Evolutionary conservation across 768 basidiomycete genomes (phyloP).

Genomic region (Nevesoporus exiguus): DNA sequence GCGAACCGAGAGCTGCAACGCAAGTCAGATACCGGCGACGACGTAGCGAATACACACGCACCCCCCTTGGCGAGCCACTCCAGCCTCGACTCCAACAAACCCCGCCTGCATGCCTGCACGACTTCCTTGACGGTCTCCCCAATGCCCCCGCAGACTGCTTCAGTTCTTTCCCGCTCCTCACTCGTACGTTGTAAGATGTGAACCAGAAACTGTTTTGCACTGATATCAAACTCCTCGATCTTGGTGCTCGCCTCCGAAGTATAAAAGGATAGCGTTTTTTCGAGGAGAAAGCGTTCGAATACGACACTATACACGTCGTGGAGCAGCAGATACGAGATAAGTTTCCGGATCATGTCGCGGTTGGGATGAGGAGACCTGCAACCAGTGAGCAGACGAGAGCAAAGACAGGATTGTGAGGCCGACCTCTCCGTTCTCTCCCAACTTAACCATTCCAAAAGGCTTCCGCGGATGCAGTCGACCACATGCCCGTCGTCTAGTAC

Average conservation of each 20-base stretch:
- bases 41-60: conserved; percentile 30
- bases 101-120: conserved; percentile 50
- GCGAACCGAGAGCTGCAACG: conserved; percentile 47
- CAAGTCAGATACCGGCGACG: conserved; percentile 24
- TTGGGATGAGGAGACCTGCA: conserved; percentile 38
- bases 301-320: conserved; percentile 53
- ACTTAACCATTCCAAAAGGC: conserved; percentile 49
- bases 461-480: conserved; percentile 39
- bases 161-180: conserved; percentile 57
- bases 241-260: conserved; percentile 43
- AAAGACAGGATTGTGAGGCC: background rate
- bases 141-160: conserved; percentile 44
- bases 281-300: conserved; percentile 57
- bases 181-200: conserved; percentile 43
- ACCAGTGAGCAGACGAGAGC: background rate
- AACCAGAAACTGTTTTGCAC: conserved; percentile 53
- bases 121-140: conserved; percentile 48
- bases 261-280: conserved; percentile 53
- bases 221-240: conserved; percentile 28
- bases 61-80: conserved; percentile 45
- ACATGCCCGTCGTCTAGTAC: conserved; percentile 51
- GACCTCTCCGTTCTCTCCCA: conserved; percentile 50
- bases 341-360: conserved; percentile 41
- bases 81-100: conserved; percentile 44
- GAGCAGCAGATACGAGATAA: conserved; percentile 55